phyloP scores from a whole-genome alignment of 140 eudicot species.

The Senecio squalidus region DNA sequence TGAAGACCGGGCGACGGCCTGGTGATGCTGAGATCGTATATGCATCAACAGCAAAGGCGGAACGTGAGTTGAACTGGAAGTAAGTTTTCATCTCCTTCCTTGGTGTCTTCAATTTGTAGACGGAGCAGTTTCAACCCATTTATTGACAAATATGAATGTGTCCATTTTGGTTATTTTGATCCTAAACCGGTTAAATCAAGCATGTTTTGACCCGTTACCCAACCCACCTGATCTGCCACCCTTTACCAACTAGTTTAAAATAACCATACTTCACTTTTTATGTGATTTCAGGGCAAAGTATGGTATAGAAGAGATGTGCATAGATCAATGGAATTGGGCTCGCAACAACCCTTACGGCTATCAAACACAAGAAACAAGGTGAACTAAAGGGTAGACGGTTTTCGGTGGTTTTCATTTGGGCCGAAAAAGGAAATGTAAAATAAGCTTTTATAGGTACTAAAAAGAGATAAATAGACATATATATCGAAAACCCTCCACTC shows the following conservation, averaged over 20 bases:
- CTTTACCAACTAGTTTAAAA: too few relatives aligned
- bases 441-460: not conserved
- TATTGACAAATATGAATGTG: too few relatives aligned
- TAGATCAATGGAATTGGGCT: conserved; percentile 61
- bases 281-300: conserved; percentile 44
- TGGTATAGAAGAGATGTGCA: conserved; percentile 55
- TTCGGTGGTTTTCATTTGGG: not conserved
- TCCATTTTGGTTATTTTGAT: too few relatives aligned
- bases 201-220: not conserved
- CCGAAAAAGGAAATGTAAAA: not conserved
- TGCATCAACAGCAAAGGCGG: conserved; percentile 74
- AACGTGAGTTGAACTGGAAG: conserved; percentile 81
- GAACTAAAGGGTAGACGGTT: not conserved
- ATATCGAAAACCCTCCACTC: not conserved
- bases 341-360: conserved; percentile 56
- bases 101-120: not conserved
- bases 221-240: not conserved
- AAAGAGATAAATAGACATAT: not conserved
- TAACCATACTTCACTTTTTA: not conserved
- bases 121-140: not conserved
- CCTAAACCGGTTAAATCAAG: too few relatives aligned
- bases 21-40: conserved; percentile 80
- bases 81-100: conserved; percentile 28
- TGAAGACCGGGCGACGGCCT: conserved; percentile 51
- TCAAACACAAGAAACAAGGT: conserved; percentile 17